These are phyloP conservation scores for Eimeria brunetti DNA, from an alignment of 169 alveolate genomes.

Conservation along the genomic window DNA sequence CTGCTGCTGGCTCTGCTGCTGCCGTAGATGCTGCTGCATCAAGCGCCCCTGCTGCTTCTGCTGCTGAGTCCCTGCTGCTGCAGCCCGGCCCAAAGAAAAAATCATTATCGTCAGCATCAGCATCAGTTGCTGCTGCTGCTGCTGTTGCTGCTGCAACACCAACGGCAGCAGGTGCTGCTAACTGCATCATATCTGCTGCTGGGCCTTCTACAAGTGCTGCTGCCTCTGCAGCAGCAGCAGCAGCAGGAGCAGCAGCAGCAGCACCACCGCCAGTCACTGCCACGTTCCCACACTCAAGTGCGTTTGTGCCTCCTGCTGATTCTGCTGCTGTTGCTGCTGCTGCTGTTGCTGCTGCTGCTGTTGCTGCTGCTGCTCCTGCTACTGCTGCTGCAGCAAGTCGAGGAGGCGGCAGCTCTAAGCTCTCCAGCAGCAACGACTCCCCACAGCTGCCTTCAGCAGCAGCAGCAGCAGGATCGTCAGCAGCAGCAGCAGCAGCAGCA, in stretches of 20 bases:
- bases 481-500: not conserved
- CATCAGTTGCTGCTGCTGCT: conserved; percentile 19
- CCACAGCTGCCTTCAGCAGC: conserved; percentile 4
- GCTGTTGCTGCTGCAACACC: not conserved
- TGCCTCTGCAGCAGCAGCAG: conserved; percentile 28
- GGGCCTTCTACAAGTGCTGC: not conserved
- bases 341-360: conserved; percentile 33
- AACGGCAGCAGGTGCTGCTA: not conserved
- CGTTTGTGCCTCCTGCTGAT: no score
- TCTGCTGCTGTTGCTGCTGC: conserved; percentile 8
- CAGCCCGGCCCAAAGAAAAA: not conserved
- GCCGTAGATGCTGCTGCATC: not conserved
- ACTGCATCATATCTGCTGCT: not conserved
- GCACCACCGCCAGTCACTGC: not conserved
- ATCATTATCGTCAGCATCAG: conserved; percentile 3
- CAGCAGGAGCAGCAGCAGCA: not conserved
- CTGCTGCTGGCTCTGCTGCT: conserved; percentile 9
- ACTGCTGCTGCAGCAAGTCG: not conserved
- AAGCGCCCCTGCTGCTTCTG: not conserved
- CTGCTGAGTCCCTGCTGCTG: conserved; percentile 1
- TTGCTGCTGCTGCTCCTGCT: not conserved
- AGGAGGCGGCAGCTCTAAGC: not conserved
- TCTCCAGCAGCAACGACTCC: not conserved
- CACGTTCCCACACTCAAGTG: not conserved
- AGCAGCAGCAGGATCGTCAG: conserved; percentile 5